Conservation (phyloP, 2,329 filamentous ascomycete genomes). For the Aspergillus clavatus region DNA sequence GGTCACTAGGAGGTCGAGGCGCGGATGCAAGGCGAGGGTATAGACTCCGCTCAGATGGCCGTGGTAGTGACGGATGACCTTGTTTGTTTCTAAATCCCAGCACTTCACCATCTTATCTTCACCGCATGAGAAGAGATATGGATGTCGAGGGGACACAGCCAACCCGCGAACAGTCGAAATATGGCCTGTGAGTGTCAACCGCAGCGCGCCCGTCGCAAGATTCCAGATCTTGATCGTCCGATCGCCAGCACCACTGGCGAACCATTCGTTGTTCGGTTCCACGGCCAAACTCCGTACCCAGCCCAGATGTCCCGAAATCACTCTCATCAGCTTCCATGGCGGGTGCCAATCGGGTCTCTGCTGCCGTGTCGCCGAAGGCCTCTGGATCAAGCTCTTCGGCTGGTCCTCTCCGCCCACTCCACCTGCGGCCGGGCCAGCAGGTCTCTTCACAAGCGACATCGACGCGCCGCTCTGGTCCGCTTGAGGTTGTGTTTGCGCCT, state of each 20-base stretch:
- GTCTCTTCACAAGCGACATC: conserved; percentile 51
- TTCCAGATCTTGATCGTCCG: conserved; percentile 99
- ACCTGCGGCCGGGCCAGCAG: conserved; percentile 23
- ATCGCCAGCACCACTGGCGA: conserved; percentile 90
- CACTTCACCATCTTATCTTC: conserved; percentile 99
- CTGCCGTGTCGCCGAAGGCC: conserved; percentile 58
- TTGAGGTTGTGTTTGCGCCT: conserved; percentile 49
- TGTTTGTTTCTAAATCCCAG: conserved; percentile 99
- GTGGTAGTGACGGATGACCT: conserved; percentile 96
- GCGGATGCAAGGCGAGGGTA: conserved; percentile 86
- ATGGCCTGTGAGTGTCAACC: conserved; percentile 84
- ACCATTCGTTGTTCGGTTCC: conserved; percentile 96
- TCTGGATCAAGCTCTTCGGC: conserved; percentile 58
- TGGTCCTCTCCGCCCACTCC: conserved; percentile 41
- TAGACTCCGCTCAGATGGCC: conserved; percentile 96
- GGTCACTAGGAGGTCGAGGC: conserved; percentile 88
- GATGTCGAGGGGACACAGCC: conserved; percentile 87
- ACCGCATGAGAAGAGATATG: conserved; percentile 94
- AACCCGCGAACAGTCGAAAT: conserved; percentile 90
- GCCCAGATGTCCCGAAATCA: conserved; percentile 92
- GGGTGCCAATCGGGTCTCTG: conserved; percentile 91
- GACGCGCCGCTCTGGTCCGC: conserved; percentile 47
- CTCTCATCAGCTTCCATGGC: conserved; percentile 97
- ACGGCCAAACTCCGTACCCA: conserved; percentile 89
- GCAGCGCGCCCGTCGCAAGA: conserved; percentile 76